Evolutionary conservation across 352 stramenopile genomes (phyloP), one percentile per base, ranked within the genome.

Genomic region (Phytophthora litchii): DNA sequence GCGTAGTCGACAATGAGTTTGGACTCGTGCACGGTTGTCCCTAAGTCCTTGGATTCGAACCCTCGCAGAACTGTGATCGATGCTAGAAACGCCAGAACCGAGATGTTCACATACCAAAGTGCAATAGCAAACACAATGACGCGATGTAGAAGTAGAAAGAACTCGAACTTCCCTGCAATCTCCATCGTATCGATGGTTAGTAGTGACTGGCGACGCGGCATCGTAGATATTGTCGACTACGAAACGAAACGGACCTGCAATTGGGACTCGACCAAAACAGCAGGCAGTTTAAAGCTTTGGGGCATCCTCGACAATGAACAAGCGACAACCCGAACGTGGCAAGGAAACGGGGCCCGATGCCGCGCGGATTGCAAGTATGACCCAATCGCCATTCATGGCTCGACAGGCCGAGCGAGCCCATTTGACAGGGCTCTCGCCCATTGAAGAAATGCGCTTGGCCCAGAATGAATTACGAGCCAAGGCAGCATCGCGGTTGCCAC

Each of bases 361-460:
- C 19, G 55, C 68, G 51, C 51, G 58, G 1, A n/a, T 66, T 4
- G 34, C 40, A 11, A 72, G 35, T 20, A 60, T 58, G 40, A 13
- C 47, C 3, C 69, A 70, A 32, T 92, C 84, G 1, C 54, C 84
- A 1, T 94, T 92, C 67, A 94, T 94, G 84, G 74, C 66, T 46
- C 78, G 82, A 5, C 85, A 94, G 42, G 78, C 77, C 3, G 75
- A 94, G 56, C 73, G 85, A 9, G 69, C 78, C 12, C 80, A 91
- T 53, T 55, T 91, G 45, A 94, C 85, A 21, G 78, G 77, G 0
- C 67, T 92, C 17, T 94, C 85, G n/a, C 83, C 85, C 0, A 94
- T 94, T 40, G 83, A 92, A 54, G 85, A 94, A 44, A 91, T 94
- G 80, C 79, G 76, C 13, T 69, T 92, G 37, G 85, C 76, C n/a